Evolutionary conservation across 106 monocot species (phyloP), one percentile per base, ranked within the genome.

Genomic region (Dendrobium officinale): DNA sequence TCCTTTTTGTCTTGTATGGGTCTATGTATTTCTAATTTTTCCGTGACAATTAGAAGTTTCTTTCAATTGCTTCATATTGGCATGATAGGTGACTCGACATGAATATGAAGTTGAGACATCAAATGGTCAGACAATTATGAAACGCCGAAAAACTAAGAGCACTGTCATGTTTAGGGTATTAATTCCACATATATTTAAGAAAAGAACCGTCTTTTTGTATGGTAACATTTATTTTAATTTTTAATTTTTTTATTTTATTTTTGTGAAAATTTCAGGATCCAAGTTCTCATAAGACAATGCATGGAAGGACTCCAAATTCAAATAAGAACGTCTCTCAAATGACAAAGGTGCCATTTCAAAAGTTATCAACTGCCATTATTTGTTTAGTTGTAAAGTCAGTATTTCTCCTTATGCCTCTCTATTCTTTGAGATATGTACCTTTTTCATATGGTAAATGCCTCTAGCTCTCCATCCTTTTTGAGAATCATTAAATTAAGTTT

Each of bases 101-200:
- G 98, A 99, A 84, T 93, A 95, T 88, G 98, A 93, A 88, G 88
- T 95, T 78, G 95, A 98, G 84, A 91, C 90, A 49, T 82, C 89
- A 51, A 89, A 92, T 87, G 92, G 92, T 72, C 85, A 85, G 86
- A 89, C 93, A 79, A 83, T 92, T 29, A 95, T 88, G 77, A 99
- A 93, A 81, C 92, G 91, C 70, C 89, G 86, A 82, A 99, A 87
- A 84, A 88, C 95, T 59, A 95, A 86, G 81, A 95, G 88, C 83
- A 93, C 95, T 75, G 85, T 93, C 40, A 83, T 91, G 88, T 86
- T 93, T 95, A 91, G 84, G 84, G 98, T 93, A 86, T 29, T 27
- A 29, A 84, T 40, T 44, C 70, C 10, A 74, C 20, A 17, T 44
- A 18, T 17, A 37, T 22, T 45, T 78, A 42, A 68, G 18, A 41